These are phyloP conservation scores for Lasiodiplodia theobromae DNA, from an alignment of 2,329 filamentous ascomycete genomes.

Conservation along the genomic window DNA sequence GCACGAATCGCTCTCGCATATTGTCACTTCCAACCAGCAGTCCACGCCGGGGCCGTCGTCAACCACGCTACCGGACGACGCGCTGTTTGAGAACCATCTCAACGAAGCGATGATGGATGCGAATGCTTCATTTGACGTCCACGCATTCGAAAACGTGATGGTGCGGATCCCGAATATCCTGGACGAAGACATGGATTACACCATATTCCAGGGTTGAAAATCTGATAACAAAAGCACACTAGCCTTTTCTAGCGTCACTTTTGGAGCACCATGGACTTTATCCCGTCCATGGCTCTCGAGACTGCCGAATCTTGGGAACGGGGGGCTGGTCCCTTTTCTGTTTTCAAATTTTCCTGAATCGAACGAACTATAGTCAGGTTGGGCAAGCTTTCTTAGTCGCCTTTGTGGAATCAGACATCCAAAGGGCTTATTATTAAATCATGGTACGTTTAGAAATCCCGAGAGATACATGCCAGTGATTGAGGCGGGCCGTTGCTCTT, in stretches of 20 bases:
- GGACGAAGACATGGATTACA: not conserved
- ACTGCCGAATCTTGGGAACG: no score
- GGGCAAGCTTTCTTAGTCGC: no score
- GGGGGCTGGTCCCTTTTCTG: no score
- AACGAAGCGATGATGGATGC: not conserved
- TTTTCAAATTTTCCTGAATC: no score
- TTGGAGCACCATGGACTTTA: no score
- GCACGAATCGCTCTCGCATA: not conserved
- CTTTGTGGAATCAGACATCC: no score
- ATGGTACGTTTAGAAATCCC: not conserved
- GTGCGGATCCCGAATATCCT: not conserved
- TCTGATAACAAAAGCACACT: not conserved
- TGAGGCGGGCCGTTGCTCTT: not conserved
- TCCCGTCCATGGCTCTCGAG: no score
- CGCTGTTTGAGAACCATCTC: not conserved
- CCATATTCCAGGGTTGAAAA: not conserved
- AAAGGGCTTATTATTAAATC: no score
- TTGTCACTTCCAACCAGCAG: not conserved
- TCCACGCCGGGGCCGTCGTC: not conserved
- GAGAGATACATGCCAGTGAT: not conserved
- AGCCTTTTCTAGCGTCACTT: not conserved
- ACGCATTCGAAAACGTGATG: slow-evolving; percentile 5
- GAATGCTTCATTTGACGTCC: not conserved
- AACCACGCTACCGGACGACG: not conserved
- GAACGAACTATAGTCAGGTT: no score